Conservation (phyloP, 768 basidiomycete genomes). For the Mycena venus region DNA sequence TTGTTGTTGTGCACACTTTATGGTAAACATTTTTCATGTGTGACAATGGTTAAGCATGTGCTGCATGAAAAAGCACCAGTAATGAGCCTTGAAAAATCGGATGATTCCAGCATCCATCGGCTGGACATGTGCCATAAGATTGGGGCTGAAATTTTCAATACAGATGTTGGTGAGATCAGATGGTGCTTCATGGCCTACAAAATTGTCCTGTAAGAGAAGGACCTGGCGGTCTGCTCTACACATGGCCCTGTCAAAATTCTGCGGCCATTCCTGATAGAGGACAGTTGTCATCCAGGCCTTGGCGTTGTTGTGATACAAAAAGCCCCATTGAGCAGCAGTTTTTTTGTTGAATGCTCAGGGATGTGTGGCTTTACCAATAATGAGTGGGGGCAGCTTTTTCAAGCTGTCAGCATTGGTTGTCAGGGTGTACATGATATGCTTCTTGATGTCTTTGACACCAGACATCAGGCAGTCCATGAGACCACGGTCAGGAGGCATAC, state of each 20-base stretch:
- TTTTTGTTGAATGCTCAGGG: slow-evolving; percentile 37
- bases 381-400: slow-evolving; percentile 25
- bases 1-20: no score
- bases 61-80: no score
- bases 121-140: slow-evolving; percentile 40
- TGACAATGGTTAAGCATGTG: no score
- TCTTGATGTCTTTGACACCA: slow-evolving; percentile 35
- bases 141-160: slow-evolving; percentile 36
- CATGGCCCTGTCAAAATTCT: slow-evolving; percentile 28
- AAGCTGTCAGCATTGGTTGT: slow-evolving; percentile 37
- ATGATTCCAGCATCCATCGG: slow-evolving; percentile 43
- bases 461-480: slow-evolving; percentile 24
- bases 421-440: slow-evolving; percentile 33
- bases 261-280: slow-evolving; percentile 39
- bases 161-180: slow-evolving; percentile 21
- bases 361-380: slow-evolving; percentile 33
- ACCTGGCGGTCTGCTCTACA: slow-evolving; percentile 28
- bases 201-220: slow-evolving; percentile 39
- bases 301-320: slow-evolving; percentile 38
- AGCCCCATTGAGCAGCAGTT: slow-evolving; percentile 34
- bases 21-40: no score
- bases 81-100: slow-evolving; percentile 38
- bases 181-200: slow-evolving; percentile 26
- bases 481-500: slow-evolving; percentile 33
- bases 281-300: slow-evolving; percentile 40